Evolutionary conservation across 805 yeast genomes (phyloP).

Genomic region (Metschnikowia rubicola): DNA sequence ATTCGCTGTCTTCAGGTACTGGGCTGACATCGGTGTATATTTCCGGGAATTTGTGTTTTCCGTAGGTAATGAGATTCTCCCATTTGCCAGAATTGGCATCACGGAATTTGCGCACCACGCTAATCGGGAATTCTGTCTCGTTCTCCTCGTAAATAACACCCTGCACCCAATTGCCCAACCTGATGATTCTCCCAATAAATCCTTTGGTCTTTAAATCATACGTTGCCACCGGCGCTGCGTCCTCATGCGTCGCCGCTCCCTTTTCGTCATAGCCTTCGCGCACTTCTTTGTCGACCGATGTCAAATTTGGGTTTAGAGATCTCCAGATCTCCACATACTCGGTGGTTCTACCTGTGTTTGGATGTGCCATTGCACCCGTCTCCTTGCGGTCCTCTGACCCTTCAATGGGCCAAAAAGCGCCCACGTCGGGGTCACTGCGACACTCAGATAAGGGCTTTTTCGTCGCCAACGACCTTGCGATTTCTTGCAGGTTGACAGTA

Average conservation of each 20-base stretch:
- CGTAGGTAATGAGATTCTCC: conserved; percentile 27
- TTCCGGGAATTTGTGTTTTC: conserved; percentile 25
- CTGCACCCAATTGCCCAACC: conserved; percentile 51
- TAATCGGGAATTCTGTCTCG: conserved; percentile 21
- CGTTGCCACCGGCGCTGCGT: conserved; percentile 23
- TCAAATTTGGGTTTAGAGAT: conserved; percentile 39
- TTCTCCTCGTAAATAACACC: conserved; percentile 38
- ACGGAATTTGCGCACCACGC: conserved; percentile 25
- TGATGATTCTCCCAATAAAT: conserved; percentile 44
- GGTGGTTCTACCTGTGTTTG: conserved; percentile 38
- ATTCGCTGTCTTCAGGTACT: neutral
- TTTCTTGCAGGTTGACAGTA: conserved; percentile 40
- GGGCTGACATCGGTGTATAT: neutral
- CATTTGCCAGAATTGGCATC: conserved; percentile 19
- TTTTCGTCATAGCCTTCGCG: conserved; percentile 17
- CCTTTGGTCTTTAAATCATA: conserved; percentile 13
- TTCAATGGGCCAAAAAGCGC: conserved; percentile 39
- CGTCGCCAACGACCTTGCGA: conserved; percentile 24
- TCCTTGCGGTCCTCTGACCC: conserved; percentile 45
- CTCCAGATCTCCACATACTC: conserved; percentile 56
- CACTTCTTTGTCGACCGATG: conserved; percentile 27
- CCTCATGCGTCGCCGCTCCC: neutral
- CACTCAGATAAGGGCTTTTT: conserved; percentile 31
- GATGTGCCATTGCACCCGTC: conserved; percentile 47
- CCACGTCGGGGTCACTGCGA: conserved; percentile 39